A percentile compares a stretch with the other conserved stretches of the same genome.
Conservation (phyloP, 305 asterid genomes). For the Lippia alba region DNA sequence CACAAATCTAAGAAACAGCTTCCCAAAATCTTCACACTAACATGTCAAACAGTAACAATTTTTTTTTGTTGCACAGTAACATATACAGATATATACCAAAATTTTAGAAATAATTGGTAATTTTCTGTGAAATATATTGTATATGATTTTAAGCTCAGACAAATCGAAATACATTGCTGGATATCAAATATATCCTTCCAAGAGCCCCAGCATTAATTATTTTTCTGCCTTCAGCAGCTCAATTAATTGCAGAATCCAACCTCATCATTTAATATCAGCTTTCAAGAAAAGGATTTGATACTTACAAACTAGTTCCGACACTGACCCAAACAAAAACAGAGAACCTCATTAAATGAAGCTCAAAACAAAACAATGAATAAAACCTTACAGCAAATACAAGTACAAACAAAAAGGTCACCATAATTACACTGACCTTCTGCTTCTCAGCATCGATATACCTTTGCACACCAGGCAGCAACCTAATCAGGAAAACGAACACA, state of each 20-base stretch:
- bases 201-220: constrained; percentile 23
- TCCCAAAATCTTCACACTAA: background rate
- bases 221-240: constrained; percentile 14
- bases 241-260: constrained; percentile 8
- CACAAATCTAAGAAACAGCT: background rate
- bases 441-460: constrained; percentile 83
- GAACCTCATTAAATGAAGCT: constrained; percentile 21
- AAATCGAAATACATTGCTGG: background rate
- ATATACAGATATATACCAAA: no score
- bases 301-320: constrained; percentile 1
- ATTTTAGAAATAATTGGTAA: no score
- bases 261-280: constrained; percentile 2
- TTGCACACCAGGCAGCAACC: constrained; percentile 88
- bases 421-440: constrained; percentile 60
- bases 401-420: background rate
- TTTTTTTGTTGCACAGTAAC: no score
- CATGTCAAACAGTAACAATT: no score
- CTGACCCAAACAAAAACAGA: constrained; percentile 7
- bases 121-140: background rate
- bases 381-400: background rate
- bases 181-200: background rate
- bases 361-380: background rate
- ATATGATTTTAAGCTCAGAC: background rate
- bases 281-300: background rate
- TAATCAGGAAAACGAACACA: constrained; percentile 16